Evolutionary conservation across 192 early-diverging fungal species (phyloP).

Genomic region (Linnemannia hyalina): DNA sequence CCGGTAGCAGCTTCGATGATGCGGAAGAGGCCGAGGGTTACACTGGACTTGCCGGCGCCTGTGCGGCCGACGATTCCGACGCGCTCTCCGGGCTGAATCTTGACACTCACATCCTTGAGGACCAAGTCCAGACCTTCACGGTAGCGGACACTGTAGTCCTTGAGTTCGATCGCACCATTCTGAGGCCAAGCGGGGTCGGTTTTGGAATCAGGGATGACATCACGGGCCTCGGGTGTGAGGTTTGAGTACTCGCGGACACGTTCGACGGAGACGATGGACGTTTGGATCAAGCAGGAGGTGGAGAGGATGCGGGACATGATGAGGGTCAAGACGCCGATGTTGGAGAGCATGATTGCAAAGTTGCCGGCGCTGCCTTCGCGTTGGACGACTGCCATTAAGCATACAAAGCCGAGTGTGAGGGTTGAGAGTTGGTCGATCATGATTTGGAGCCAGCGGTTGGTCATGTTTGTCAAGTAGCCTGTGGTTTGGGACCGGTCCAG

Average conservation of each 20-base stretch:
- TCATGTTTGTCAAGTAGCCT: conserved; percentile 75
- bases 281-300: conserved; percentile 81
- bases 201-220: conserved; percentile 68
- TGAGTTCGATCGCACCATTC: conserved; percentile 76
- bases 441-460: conserved; percentile 75
- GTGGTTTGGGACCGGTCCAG: conserved; percentile 82
- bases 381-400: conserved; percentile 76
- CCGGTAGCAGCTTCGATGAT: conserved; percentile 72
- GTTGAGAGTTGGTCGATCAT: conserved; percentile 84
- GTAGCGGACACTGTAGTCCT: conserved; percentile 82
- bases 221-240: conserved; percentile 80
- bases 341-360: conserved; percentile 70
- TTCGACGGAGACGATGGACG: conserved; percentile 76
- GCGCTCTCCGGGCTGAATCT: conserved; percentile 63
- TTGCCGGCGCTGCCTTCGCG: conserved; percentile 58
- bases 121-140: conserved; percentile 81
- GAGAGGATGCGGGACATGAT: conserved; percentile 84
- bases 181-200: conserved; percentile 77
- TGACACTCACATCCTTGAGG: conserved; percentile 65
- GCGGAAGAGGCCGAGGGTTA: conserved; percentile 74
- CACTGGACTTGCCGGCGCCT: conserved; percentile 56
- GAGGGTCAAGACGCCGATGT: conserved; percentile 76
- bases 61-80: conserved; percentile 77
- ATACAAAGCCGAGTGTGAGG: conserved; percentile 79
- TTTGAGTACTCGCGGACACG: conserved; percentile 86